Evolutionary conservation across 768 basidiomycete genomes (phyloP), one percentile per base, ranked within the genome.

Genomic region (Tricholoma saponaceum): DNA sequence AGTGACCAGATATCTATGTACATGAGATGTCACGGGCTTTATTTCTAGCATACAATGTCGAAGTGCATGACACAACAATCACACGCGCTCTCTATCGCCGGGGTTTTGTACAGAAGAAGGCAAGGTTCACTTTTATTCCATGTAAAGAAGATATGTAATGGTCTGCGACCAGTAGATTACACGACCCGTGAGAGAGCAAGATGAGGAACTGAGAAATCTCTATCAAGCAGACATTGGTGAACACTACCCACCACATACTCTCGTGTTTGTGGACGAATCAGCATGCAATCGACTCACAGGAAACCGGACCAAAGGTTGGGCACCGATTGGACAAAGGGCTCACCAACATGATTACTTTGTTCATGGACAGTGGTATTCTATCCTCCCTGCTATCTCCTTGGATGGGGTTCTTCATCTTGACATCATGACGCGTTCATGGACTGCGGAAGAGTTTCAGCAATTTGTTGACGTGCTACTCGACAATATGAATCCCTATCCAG

Each of bases 401-500:
- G 63, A 68, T 32, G 73, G 72, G 1, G 62, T 73, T 5, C 62
- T 74, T 2, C 61, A 69, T 56, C 61, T 65, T 1, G 60, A 69
- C 3, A 65, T 70, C 12, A 64, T 72, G 30, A 56, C 64, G 26
- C 51, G 68, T 14, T 72, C 72, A 8, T 68, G 67, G 37, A 64
- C 59, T 18, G 56, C 59, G 1, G 62, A 63, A 16, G 59, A 65
- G 20, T 74, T 70, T 51, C 25, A 18, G 13, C 25, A 60, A 10
- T 70, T 62, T 49, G 57, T 69, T 41, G 56, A 61, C 39, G 56
- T 35, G 16, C 64, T 71, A 10, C 58, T 72, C 2, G 58, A 65
- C 39, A 20, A 54, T n/a, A 73, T 75, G 72, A 69, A 72, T 39
- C 70, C 68, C 9, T 76, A 59, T 39, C 72, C 69, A 20, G 54